Evolutionary conservation across 805 yeast species (phyloP).

Genomic region (Kodamaea hsintzibuensis): DNA sequence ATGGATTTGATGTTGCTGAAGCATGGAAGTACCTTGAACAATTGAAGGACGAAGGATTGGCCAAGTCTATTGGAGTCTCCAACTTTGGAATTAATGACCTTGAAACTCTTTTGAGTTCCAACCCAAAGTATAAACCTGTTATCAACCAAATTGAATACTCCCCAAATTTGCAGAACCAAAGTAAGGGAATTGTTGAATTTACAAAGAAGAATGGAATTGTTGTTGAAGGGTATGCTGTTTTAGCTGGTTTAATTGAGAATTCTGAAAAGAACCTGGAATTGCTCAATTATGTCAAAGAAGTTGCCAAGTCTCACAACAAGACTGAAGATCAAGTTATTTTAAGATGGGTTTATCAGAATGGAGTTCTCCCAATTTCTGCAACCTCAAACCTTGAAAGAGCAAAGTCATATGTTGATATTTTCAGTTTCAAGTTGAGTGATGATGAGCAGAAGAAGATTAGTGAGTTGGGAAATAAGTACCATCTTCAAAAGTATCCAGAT

Average conservation of each 20-base stretch:
- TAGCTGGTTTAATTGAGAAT: constrained; percentile 67
- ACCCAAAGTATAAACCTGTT: constrained; percentile 66
- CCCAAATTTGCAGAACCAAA: constrained; percentile 80
- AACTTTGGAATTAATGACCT: constrained; percentile 70
- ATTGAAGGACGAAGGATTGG: constrained; percentile 60
- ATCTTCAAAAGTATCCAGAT: neutral
- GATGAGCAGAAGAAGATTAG: constrained; percentile 78
- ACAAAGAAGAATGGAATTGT: constrained; percentile 54
- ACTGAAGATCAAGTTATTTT: constrained; percentile 68
- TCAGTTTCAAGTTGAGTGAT: constrained; percentile 51
- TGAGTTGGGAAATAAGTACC: constrained; percentile 33
- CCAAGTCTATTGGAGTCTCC: constrained; percentile 79
- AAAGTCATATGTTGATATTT: constrained; percentile 56
- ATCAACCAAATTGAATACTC: constrained; percentile 89
- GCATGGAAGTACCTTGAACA: constrained; percentile 78
- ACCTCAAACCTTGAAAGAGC: constrained; percentile 68
- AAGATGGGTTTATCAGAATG: constrained; percentile 85
- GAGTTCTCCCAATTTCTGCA: constrained; percentile 77
- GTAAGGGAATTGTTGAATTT: constrained; percentile 71
- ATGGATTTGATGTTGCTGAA: constrained; percentile 38
- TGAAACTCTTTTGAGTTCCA: constrained; percentile 66
- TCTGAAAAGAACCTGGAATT: constrained; percentile 56
- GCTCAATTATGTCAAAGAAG: constrained; percentile 48
- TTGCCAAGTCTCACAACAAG: constrained; percentile 56
- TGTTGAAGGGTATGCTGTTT: constrained; percentile 72